phyloP scores from a whole-genome alignment of 352 stramenopile species.

The Pythium periplocum region DNA sequence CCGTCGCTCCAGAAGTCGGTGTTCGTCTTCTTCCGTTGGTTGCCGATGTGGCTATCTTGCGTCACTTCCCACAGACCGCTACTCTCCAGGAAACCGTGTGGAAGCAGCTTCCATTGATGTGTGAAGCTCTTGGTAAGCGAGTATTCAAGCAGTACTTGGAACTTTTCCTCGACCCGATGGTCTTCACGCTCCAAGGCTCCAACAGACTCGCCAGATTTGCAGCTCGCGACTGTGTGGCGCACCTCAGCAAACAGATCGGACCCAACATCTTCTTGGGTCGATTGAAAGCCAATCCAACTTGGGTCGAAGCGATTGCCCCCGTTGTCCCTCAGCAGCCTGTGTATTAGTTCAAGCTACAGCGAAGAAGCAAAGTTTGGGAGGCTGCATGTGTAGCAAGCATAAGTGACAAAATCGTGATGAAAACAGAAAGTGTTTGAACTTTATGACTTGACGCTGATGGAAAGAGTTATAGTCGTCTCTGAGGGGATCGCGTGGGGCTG shows the following conservation, averaged over 20 bases:
- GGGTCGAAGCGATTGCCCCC: constrained; percentile 52
- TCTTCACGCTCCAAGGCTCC: constrained; percentile 73
- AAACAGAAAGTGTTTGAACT: too few relatives aligned
- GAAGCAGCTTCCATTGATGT: constrained; percentile 79
- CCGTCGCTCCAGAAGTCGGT: constrained; percentile 43
- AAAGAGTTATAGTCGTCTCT: too few relatives aligned
- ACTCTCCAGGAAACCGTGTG: constrained; percentile 80
- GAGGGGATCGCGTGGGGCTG: too few relatives aligned
- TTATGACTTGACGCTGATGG: too few relatives aligned
- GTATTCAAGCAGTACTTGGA: constrained; percentile 82
- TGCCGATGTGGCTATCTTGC: constrained; percentile 69
- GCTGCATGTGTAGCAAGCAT: too few relatives aligned
- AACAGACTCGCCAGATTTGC: constrained; percentile 68
- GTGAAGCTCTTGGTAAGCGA: constrained; percentile 69
- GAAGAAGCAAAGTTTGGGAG: too few relatives aligned
- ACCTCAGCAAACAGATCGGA: constrained; percentile 74
- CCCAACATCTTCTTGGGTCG: constrained; percentile 79
- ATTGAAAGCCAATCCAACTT: constrained; percentile 60
- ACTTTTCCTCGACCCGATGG: constrained; percentile 78
- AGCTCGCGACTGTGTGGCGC: constrained; percentile 65
- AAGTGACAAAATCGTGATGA: too few relatives aligned
- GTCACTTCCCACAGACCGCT: constrained; percentile 67
- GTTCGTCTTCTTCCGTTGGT: constrained; percentile 48
- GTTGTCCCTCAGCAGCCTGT: constrained; percentile 13
- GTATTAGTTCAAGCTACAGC: constrained; percentile 2